phyloP scores from a whole-genome alignment of 1,139 yeast genomes.

The Hanseniaspora uvarum region DNA sequence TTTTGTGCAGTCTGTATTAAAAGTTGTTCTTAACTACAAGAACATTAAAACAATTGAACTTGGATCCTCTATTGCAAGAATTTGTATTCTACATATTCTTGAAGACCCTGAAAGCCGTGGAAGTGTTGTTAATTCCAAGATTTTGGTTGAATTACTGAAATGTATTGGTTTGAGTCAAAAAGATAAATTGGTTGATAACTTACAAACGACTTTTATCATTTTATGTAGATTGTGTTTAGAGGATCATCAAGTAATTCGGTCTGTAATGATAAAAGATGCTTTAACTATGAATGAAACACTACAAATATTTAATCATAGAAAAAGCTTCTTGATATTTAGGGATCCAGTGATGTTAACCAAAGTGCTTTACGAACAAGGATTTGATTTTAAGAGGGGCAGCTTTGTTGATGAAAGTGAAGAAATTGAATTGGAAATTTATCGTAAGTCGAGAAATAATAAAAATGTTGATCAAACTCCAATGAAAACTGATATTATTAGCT shows the following conservation, averaged over 20 bases:
- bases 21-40: slow-evolving; percentile 35
- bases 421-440: neutral
- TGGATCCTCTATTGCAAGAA: slow-evolving; percentile 43
- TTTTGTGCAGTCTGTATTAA: slow-evolving; percentile 36
- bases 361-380: neutral
- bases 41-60: slow-evolving; percentile 38
- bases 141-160: slow-evolving; percentile 31
- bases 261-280: slow-evolving; percentile 33
- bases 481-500: slow-evolving; percentile 50
- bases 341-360: neutral
- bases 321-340: slow-evolving; percentile 16
- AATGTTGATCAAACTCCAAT: neutral
- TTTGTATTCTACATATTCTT: slow-evolving; percentile 44
- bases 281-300: slow-evolving; percentile 34
- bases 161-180: slow-evolving; percentile 30
- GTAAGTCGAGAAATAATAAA: neutral
- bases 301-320: slow-evolving; percentile 24
- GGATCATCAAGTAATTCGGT: slow-evolving; percentile 41
- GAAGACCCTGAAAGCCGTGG: slow-evolving; percentile 36
- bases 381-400: neutral
- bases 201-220: slow-evolving; percentile 36
- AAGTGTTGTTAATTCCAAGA: slow-evolving; percentile 38
- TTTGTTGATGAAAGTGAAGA: neutral
- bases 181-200: slow-evolving; percentile 28
- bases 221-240: slow-evolving; percentile 66